These are phyloP conservation scores for Phytomonas sp. DNA, from an alignment of 208 protist genomes.

Conservation along the genomic window DNA sequence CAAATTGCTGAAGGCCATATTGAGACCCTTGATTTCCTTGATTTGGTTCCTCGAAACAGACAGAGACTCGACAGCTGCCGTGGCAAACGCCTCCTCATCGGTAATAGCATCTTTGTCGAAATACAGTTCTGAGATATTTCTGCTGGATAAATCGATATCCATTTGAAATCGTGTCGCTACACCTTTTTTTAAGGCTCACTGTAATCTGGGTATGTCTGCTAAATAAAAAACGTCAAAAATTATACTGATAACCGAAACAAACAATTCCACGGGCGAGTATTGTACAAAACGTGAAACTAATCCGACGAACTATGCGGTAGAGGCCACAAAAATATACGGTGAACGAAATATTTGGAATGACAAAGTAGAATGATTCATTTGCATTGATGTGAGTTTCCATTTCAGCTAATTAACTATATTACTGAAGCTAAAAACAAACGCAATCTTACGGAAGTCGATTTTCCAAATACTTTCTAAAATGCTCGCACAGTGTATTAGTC, in stretches of 20 bases:
- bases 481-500: background rate
- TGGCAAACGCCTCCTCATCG: conserved; percentile 39
- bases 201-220: conserved; percentile 2
- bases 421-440: background rate
- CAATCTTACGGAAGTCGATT: background rate
- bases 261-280: background rate
- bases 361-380: background rate
- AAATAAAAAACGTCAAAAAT: conserved; percentile 7
- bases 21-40: conserved; percentile 38
- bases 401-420: background rate
- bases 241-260: background rate
- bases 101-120: conserved; percentile 34
- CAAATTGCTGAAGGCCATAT: conserved; percentile 41
- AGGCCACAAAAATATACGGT: conserved; percentile 10
- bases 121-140: conserved; percentile 53
- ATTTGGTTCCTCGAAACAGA: conserved; percentile 57
- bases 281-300: background rate
- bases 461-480: conserved; percentile 3
- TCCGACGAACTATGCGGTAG: background rate
- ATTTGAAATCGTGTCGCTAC: conserved; percentile 17
- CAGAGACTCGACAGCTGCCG: conserved; percentile 29
- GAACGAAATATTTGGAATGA: background rate
- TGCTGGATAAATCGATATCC: conserved; percentile 64
- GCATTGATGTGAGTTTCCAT: background rate
- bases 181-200: background rate